Evolutionary conservation across 805 yeast genomes (phyloP), one percentile per base, ranked within the genome.

Genomic region (Candida parachauliodes): DNA sequence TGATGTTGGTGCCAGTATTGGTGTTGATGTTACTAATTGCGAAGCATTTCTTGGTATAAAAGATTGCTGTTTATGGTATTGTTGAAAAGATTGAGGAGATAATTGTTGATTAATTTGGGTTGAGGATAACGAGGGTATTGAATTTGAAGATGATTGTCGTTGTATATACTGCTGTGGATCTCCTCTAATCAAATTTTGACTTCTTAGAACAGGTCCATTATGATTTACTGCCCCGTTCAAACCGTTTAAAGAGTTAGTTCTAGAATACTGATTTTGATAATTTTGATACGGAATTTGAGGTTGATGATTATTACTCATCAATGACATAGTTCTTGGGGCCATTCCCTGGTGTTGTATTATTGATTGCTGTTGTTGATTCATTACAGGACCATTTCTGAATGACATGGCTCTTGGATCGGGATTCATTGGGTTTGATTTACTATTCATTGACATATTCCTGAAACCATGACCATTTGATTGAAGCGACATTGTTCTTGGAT

Each of bases 381-480:
- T 39, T 22, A 32, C 21, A 24, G 35, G 39, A 15, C 42, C 42
- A 27, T 32, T 24, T 34, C 43, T 48, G 33, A 60, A 43, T 10
- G 66, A 58, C 59, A 57, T 60, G 3, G 65, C 43, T 34, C 65
- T 39, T 12, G 59, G 58, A 18, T 31, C 23, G 10, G 9, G 24
- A 15, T 29, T 32, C 19, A 28, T 25, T 10, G 34, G 34, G 11
- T 14, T 11, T 27, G 9, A 26, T n/a, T 23, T 28, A 35, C 26
- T 34, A 11, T 10, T 19, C 28, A 36, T 19, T 6, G 35, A 32
- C 36, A 36, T 36, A 16, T 25, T 27, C 21, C 40, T 30, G 4
- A 28, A 28, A 8, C n/a, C 7, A 22, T 23, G 10, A 12, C 21
- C 25, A 28, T 37, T 40, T 17, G 39, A 29, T 32, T 34, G 40